phyloP scores from a whole-genome alignment of 2,329 filamentous ascomycete genomes.

The Phoma sp. region DNA sequence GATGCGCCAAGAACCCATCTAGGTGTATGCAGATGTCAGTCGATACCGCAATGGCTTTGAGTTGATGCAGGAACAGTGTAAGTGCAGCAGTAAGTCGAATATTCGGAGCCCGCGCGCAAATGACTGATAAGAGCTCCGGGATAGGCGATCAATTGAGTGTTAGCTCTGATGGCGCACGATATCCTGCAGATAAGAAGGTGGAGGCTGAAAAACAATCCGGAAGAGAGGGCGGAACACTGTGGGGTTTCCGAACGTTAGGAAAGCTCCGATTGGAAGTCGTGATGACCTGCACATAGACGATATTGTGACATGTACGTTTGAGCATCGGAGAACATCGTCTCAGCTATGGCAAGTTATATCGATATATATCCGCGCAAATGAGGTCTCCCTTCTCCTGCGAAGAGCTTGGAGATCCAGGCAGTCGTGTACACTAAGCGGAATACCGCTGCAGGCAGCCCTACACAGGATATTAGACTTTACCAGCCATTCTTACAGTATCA shows the following conservation, averaged over 20 bases:
- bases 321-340: too few relatives aligned
- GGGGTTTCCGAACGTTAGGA: background rate
- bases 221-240: conserved; percentile 5
- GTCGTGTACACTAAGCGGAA: too few relatives aligned
- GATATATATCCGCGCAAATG: too few relatives aligned
- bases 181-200: conserved; percentile 12
- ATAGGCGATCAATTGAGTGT: background rate
- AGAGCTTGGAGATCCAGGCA: too few relatives aligned
- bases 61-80: background rate
- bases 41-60: background rate
- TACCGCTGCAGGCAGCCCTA: too few relatives aligned
- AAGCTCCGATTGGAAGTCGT: background rate
- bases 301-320: too few relatives aligned
- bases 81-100: background rate
- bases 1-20: too few relatives aligned
- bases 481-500: background rate
- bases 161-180: background rate
- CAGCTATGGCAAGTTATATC: too few relatives aligned
- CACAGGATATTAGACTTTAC: too few relatives aligned
- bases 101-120: background rate
- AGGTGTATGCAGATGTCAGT: too few relatives aligned
- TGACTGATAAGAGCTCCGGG: conserved; percentile 2
- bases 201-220: conserved; percentile 7
- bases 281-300: too few relatives aligned
- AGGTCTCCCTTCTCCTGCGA: too few relatives aligned